phyloP scores from a whole-genome alignment of 768 basidiomycete genomes.

The Boletus subparvulus region DNA sequence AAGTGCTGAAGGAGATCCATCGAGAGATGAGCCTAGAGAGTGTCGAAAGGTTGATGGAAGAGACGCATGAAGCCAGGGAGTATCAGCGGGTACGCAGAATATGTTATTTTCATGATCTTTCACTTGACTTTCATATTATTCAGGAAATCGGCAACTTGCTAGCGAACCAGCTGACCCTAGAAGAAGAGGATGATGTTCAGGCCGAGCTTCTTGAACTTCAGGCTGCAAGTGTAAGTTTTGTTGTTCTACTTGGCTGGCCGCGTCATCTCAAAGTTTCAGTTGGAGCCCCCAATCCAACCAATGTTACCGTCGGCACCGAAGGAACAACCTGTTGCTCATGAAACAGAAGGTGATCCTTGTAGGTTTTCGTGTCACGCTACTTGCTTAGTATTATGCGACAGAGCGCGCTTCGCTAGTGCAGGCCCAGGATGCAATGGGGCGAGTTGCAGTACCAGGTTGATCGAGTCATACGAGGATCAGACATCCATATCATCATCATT shows the following conservation, averaged over 20 bases:
- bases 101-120: neutral
- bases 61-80: slow-evolving; percentile 88
- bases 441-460: slow-evolving; percentile 27
- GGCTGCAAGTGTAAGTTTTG: slow-evolving; percentile 51
- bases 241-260: neutral
- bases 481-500: neutral
- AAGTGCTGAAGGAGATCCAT: slow-evolving; percentile 91
- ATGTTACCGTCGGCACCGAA: slow-evolving; percentile 57
- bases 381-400: slow-evolving; percentile 6
- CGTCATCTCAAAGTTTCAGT: slow-evolving; percentile 23
- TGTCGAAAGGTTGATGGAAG: slow-evolving; percentile 92
- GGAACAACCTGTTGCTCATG: slow-evolving; percentile 37
- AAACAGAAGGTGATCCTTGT: slow-evolving; percentile 33
- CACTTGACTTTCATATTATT: neutral
- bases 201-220: slow-evolving; percentile 74
- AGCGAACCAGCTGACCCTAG: slow-evolving; percentile 73
- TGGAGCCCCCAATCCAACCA: slow-evolving; percentile 30
- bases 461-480: neutral
- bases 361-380: neutral
- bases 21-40: slow-evolving; percentile 88
- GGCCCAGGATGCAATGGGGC: slow-evolving; percentile 1
- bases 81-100: slow-evolving; percentile 71
- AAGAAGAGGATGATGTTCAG: slow-evolving; percentile 95
- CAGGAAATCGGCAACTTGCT: slow-evolving; percentile 94
- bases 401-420: neutral